Evolutionary conservation across 2,329 filamentous ascomycete species (phyloP).

Genomic region (Remersonia thermophila): DNA sequence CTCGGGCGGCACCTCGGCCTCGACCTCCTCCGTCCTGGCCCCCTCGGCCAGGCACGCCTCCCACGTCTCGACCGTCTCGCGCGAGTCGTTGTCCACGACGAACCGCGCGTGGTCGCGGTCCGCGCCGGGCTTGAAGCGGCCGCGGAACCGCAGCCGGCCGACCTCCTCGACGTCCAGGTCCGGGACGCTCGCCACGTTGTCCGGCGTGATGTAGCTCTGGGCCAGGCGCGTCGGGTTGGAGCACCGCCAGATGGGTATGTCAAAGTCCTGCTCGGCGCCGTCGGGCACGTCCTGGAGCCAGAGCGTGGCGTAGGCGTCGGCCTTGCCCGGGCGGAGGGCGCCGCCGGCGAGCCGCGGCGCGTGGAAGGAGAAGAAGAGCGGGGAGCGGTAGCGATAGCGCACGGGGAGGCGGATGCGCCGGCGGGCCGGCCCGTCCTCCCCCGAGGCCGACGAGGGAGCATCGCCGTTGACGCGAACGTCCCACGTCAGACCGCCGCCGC

Average conservation of each 20-base stretch:
- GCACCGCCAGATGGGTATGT: constrained; percentile 85
- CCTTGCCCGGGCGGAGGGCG: too few relatives aligned
- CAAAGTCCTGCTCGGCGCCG: constrained; percentile 62
- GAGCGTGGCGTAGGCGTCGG: constrained; percentile 64
- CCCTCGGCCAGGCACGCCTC: constrained; percentile 84
- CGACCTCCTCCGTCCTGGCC: constrained; percentile 59
- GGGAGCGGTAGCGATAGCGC: constrained; percentile 79
- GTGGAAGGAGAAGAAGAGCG: constrained; percentile 80
- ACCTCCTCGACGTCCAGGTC: constrained; percentile 69
- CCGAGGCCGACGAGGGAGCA: background rate
- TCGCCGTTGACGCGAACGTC: constrained; percentile 24
- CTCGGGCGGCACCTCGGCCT: constrained; percentile 58
- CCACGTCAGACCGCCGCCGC: too few relatives aligned
- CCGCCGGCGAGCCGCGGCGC: too few relatives aligned
- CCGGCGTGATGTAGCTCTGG: constrained; percentile 83
- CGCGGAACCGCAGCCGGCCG: constrained; percentile 68
- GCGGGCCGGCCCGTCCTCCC: constrained; percentile 25
- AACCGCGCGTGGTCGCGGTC: constrained; percentile 77
- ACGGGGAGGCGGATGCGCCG: constrained; percentile 62
- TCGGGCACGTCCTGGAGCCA: constrained; percentile 83
- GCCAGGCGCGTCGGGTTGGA: constrained; percentile 62
- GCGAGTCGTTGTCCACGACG: constrained; percentile 72
- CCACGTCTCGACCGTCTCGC: constrained; percentile 92
- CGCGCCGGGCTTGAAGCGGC: constrained; percentile 78
- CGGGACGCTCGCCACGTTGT: constrained; percentile 56